phyloP scores from a whole-genome alignment of 2,329 filamentous ascomycete species.

The Fusarium duplospermum region DNA sequence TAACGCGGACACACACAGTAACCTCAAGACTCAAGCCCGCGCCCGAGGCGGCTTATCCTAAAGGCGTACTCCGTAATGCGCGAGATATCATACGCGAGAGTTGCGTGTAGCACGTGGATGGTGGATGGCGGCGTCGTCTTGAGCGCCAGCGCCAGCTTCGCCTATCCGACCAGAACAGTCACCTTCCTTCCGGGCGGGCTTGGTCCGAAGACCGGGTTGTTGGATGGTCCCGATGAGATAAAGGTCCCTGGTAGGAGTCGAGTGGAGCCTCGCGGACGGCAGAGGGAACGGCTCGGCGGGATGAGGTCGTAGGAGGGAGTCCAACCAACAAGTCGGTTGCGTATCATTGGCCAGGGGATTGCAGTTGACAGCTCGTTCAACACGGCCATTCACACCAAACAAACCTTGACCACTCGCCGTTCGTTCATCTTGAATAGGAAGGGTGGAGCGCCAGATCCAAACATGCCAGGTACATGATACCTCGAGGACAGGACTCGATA shows the following conservation, averaged over 20 bases:
- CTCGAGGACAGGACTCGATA: conserved; percentile 4
- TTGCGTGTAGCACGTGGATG: conserved; percentile 12
- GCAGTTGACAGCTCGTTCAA: not conserved
- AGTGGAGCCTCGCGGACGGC: conserved; percentile 9
- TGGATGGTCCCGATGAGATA: conserved; percentile 18
- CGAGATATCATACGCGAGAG: conserved; percentile 23
- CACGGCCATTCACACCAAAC: not conserved
- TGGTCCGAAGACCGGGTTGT: conserved; percentile 34
- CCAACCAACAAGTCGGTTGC: conserved; percentile 18
- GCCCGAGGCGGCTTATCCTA: conserved; percentile 18
- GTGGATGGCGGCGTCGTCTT: conserved; percentile 8
- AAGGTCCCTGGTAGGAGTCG: conserved; percentile 9
- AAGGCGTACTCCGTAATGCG: conserved; percentile 1
- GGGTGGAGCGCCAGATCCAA: conserved; percentile 6
- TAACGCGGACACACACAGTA: conserved; percentile 2
- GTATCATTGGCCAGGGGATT: conserved; percentile 18
- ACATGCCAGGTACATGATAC: not conserved
- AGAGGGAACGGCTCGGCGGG: conserved; percentile 8
- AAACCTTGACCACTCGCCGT: not conserved
- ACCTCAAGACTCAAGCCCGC: conserved; percentile 9
- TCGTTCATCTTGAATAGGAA: conserved; percentile 20
- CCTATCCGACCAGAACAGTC: not conserved
- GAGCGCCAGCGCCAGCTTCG: conserved; percentile 7
- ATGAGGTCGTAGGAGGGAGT: not conserved
- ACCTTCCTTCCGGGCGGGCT: conserved; percentile 2